phyloP scores from a whole-genome alignment of 768 basidiomycete species.

The Boletus tomentosulus region DNA sequence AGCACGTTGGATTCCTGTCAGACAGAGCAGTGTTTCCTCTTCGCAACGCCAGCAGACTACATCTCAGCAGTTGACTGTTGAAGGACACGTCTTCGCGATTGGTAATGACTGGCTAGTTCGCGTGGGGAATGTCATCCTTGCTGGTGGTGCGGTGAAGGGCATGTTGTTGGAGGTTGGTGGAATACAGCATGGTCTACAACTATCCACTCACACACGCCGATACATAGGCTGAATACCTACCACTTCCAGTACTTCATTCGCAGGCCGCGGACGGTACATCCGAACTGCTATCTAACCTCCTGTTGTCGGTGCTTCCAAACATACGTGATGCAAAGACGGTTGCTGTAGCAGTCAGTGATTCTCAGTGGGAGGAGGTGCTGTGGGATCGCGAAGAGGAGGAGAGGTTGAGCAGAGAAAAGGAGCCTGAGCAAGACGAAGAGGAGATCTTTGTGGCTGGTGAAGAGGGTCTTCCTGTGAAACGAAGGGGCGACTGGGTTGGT shows the following conservation, averaged over 20 bases:
- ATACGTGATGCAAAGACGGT: conserved; percentile 69
- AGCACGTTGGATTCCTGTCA: conserved; percentile 71
- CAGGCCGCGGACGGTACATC: conserved; percentile 64
- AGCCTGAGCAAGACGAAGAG: conserved; percentile 31
- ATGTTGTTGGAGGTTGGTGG: conserved; percentile 73
- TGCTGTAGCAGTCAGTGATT: conserved; percentile 72
- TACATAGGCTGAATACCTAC: conserved; percentile 77
- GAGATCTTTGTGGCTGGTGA: conserved; percentile 63
- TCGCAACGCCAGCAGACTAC: conserved; percentile 45
- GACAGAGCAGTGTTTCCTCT: conserved; percentile 40
- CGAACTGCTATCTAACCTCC: conserved; percentile 68
- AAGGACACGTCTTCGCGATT: conserved; percentile 70
- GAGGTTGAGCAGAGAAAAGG: conserved; percentile 23
- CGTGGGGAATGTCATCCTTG: conserved; percentile 70
- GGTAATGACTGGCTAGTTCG: conserved; percentile 81
- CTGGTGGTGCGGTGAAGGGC: conserved; percentile 74
- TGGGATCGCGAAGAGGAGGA: conserved; percentile 71
- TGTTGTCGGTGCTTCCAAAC: conserved; percentile 72
- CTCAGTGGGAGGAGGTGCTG: conserved; percentile 77
- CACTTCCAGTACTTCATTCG: conserved; percentile 64
- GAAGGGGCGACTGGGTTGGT: conserved; percentile 69
- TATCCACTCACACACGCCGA: not conserved
- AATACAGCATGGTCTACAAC: not conserved
- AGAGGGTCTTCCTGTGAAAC: conserved; percentile 46
- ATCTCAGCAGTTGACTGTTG: conserved; percentile 66